These are phyloP conservation scores for Incumbomyces delicatus DNA, from an alignment of 2,329 filamentous ascomycete species.

Conservation along the genomic window DNA sequence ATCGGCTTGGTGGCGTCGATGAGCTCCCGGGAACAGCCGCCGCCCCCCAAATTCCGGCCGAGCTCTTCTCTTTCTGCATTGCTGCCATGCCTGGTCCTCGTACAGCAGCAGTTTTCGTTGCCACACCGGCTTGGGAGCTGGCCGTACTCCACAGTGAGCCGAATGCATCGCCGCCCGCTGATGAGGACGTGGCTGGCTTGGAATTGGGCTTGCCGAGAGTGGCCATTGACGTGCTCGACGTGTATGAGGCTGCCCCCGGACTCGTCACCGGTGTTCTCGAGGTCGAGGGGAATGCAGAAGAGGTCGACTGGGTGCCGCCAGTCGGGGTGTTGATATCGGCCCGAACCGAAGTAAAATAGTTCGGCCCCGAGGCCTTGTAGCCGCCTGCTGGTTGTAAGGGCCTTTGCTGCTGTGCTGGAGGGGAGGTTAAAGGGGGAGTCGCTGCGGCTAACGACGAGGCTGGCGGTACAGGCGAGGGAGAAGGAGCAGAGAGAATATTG, in stretches of 20 bases:
- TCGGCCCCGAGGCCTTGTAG: conserved; percentile 68
- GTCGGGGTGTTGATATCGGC: conserved; percentile 22
- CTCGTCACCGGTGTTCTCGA: conserved; percentile 23
- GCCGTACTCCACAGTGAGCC: conserved; percentile 68
- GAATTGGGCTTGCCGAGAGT: conserved; percentile 39
- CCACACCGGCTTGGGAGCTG: conserved; percentile 61
- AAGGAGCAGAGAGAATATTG: conserved; percentile 57
- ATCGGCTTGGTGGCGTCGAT: conserved; percentile 35
- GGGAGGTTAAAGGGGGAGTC: conserved; percentile 42
- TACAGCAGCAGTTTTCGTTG: conserved; percentile 54
- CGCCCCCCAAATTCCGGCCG: conserved; percentile 85
- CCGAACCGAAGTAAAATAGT: conserved; percentile 83
- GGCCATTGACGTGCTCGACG: conserved; percentile 28
- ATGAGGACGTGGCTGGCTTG: conserved; percentile 29
- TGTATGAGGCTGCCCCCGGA: conserved; percentile 28
- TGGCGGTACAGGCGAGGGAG: conserved; percentile 50
- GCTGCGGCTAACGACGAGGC: conserved; percentile 49
- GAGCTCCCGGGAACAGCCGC: conserved; percentile 39
- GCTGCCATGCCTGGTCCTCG: conserved; percentile 77
- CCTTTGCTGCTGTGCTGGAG: conserved; percentile 27
- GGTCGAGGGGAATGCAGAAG: conserved; percentile 27
- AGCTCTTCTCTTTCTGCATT: conserved; percentile 96
- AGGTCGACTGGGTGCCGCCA: conserved; percentile 11
- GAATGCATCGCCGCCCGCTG: conserved; percentile 70
- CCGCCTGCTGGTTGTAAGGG: conserved; percentile 41